Evolutionary conservation across 768 basidiomycete species (phyloP).

Genomic region (Mycena olivaceomarginata): DNA sequence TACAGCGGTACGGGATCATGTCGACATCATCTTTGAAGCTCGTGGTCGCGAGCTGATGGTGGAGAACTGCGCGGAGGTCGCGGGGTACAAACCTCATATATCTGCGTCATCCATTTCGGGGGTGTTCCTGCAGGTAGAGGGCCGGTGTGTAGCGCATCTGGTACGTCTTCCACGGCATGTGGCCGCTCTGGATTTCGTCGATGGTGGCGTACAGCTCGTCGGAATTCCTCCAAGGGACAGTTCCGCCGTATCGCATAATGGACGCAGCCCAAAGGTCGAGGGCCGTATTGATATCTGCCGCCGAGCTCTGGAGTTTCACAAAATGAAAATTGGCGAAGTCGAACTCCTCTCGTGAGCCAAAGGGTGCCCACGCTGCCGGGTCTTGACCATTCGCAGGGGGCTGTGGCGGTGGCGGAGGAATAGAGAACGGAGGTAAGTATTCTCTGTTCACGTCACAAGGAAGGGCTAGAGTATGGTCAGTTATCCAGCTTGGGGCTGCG

Average conservation of each 20-base stretch:
- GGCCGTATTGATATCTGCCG: not conserved
- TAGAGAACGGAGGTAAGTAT: not conserved
- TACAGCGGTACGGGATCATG: not conserved
- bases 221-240: not conserved
- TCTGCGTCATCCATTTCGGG: not conserved
- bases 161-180: not conserved
- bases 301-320: not conserved
- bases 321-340: not conserved
- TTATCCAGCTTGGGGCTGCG: too few species aligned
- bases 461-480: not conserved
- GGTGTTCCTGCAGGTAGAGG: not conserved
- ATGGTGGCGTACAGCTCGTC: not conserved
- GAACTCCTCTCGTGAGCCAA: not conserved
- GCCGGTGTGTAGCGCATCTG: not conserved
- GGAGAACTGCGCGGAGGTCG: not conserved
- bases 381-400: conserved; percentile 1
- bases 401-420: not conserved
- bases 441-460: not conserved
- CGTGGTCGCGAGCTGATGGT: not conserved
- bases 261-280: not conserved
- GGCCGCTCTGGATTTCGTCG: not conserved
- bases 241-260: not conserved
- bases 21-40: not conserved
- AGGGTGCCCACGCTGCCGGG: not conserved
- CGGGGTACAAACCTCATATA: not conserved